phyloP scores from a whole-genome alignment of 345 rosid species.

The Citrus trifoliata region DNA sequence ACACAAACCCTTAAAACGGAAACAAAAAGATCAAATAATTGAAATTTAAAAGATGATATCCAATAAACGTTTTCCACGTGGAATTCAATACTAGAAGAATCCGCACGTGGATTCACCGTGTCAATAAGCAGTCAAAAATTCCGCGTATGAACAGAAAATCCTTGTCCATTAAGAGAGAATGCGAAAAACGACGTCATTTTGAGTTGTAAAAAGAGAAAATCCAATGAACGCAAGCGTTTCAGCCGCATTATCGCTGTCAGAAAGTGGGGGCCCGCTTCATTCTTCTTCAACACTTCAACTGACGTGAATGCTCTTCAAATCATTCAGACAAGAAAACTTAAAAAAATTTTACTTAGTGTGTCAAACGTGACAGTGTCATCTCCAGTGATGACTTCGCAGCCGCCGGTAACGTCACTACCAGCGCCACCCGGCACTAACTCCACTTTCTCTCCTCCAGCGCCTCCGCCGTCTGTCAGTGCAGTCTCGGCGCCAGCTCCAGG shows the following conservation, averaged over 20 bases:
- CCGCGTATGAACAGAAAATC: background rate
- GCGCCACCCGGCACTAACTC: background rate
- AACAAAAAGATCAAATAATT: background rate
- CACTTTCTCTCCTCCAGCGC: constrained; percentile 16
- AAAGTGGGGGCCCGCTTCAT: background rate
- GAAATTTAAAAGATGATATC: background rate
- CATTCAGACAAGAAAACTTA: background rate
- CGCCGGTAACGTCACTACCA: constrained; percentile 11
- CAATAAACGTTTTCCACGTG: background rate
- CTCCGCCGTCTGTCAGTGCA: background rate
- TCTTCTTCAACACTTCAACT: background rate
- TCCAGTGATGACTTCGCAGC: constrained; percentile 24
- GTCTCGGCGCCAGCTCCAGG: constrained; percentile 8
- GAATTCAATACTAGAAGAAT: background rate
- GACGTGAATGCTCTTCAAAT: background rate
- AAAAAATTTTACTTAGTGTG: background rate
- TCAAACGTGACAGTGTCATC: background rate
- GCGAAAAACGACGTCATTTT: background rate
- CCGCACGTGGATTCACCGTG: background rate
- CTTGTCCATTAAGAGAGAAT: background rate
- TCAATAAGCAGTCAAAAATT: background rate
- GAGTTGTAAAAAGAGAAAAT: no score
- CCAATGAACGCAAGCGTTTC: background rate
- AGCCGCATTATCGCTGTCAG: background rate
- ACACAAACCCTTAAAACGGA: background rate